Evolutionary conservation across 805 yeast genomes (phyloP).

Genomic region (Saturnispora quitensis): DNA sequence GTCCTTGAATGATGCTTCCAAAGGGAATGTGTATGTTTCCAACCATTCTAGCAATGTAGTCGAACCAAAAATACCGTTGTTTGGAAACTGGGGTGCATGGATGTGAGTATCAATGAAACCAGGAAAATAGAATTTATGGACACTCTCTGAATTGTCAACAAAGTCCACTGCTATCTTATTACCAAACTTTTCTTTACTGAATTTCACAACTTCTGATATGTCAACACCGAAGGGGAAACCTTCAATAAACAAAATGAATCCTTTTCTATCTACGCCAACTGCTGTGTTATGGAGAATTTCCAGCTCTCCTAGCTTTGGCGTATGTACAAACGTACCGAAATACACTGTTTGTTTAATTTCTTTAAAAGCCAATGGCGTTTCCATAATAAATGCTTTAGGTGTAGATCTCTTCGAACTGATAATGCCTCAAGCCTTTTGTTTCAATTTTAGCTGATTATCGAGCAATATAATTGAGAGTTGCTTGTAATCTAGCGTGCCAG

Average conservation of each 20-base stretch:
- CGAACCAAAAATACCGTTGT: conserved; percentile 75
- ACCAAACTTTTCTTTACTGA: conserved; percentile 2
- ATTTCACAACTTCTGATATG: conserved; percentile 6
- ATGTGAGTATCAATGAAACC: conserved; percentile 79
- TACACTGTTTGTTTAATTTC: conserved; percentile 33
- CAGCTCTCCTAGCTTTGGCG: conserved; percentile 50
- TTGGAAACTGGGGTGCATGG: conserved; percentile 81
- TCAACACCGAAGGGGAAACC: conserved; percentile 12
- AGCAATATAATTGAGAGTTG: too few relatives aligned
- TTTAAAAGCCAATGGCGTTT: not conserved
- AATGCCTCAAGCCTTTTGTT: too few relatives aligned
- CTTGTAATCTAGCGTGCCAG: too few relatives aligned
- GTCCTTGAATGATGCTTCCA: conserved; percentile 62
- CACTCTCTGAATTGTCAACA: conserved; percentile 28
- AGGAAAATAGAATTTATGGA: conserved; percentile 59
- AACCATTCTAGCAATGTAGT: conserved; percentile 87
- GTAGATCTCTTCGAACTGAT: not conserved
- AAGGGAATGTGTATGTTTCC: conserved; percentile 76
- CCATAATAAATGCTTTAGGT: not conserved
- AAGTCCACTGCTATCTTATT: conserved; percentile 22
- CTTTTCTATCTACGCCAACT: conserved; percentile 53
- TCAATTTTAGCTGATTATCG: too few relatives aligned
- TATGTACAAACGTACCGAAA: conserved; percentile 66
- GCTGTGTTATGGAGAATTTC: conserved; percentile 48
- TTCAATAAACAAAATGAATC: conserved; percentile 38